Conservation (phyloP, 78 protist species). For the Speleostelium caveatum region DNA sequence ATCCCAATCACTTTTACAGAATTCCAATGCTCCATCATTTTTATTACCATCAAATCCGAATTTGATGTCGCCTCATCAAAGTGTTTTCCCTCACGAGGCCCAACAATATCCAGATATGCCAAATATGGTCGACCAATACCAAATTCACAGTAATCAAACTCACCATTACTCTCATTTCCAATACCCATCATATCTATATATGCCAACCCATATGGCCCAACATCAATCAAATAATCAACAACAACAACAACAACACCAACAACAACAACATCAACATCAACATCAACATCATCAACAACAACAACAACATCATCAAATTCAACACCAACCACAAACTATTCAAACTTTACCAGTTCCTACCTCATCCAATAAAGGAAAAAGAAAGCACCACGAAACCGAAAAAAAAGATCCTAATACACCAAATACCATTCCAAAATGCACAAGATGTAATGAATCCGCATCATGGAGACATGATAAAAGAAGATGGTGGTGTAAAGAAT, state of each 20-base stretch:
- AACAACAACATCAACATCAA: conserved; percentile 3
- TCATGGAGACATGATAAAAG: conserved; percentile 83
- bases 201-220: conserved; percentile 11
- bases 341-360: neutral
- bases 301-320: conserved; percentile 13
- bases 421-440: conserved; percentile 55
- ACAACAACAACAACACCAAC: conserved; percentile 8
- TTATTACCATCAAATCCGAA: conserved; percentile 30
- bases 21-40: conserved; percentile 37
- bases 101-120: conserved; percentile 63
- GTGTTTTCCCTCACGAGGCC: conserved; percentile 9
- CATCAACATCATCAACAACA: conserved; percentile 33
- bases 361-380: conserved; percentile 7
- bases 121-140: conserved; percentile 52
- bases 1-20: conserved; percentile 28
- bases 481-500: conserved; percentile 83
- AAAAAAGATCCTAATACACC: conserved; percentile 39
- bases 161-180: conserved; percentile 1
- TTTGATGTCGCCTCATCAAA: conserved; percentile 4
- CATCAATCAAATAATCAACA: conserved; percentile 29
- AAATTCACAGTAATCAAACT: conserved; percentile 16
- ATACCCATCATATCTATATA: conserved; percentile 33
- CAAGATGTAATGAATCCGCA: conserved; percentile 60
- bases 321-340: neutral
- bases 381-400: conserved; percentile 21